Conservation (phyloP, 177 flowering plant species). For the Vitis hybrid region DNA sequence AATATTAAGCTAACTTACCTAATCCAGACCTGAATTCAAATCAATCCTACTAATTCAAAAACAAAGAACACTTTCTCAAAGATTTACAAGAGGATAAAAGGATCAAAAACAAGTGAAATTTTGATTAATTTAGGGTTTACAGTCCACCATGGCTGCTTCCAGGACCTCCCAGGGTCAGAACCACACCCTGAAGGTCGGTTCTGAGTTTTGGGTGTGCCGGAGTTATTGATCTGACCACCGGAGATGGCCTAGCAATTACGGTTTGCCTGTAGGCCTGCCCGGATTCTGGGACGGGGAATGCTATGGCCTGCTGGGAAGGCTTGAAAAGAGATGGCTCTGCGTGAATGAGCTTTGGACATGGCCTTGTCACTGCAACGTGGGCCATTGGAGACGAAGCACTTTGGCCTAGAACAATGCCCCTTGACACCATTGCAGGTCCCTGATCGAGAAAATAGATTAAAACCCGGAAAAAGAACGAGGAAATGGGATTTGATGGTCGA, state of each 20-base stretch:
- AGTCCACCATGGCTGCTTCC: constrained; percentile 36
- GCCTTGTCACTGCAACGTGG: constrained; percentile 22
- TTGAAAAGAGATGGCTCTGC: constrained; percentile 17
- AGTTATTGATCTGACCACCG: constrained; percentile 18
- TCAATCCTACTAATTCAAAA: no score
- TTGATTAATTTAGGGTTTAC: constrained; percentile 8
- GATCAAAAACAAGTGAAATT: background rate
- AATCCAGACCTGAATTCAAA: no score
- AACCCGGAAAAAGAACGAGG: background rate
- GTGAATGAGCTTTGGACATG: constrained; percentile 19
- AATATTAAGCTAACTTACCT: no score
- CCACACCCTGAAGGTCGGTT: constrained; percentile 82
- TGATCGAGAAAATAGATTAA: constrained; percentile 10
- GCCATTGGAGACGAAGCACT: constrained; percentile 14
- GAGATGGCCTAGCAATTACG: constrained; percentile 25
- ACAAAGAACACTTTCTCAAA: no score
- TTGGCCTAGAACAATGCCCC: constrained; percentile 28
- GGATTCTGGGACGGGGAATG: constrained; percentile 22
- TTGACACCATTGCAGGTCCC: constrained; percentile 48
- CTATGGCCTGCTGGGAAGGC: constrained; percentile 25
- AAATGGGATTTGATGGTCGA: background rate
- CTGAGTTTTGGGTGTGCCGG: constrained; percentile 33
- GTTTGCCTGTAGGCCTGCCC: constrained; percentile 22
- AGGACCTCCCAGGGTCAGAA: constrained; percentile 81
- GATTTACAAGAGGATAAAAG: no score